Base-by-base conservation (phyloP, 169 alveolate species). In the Neospora caninum region DNA sequence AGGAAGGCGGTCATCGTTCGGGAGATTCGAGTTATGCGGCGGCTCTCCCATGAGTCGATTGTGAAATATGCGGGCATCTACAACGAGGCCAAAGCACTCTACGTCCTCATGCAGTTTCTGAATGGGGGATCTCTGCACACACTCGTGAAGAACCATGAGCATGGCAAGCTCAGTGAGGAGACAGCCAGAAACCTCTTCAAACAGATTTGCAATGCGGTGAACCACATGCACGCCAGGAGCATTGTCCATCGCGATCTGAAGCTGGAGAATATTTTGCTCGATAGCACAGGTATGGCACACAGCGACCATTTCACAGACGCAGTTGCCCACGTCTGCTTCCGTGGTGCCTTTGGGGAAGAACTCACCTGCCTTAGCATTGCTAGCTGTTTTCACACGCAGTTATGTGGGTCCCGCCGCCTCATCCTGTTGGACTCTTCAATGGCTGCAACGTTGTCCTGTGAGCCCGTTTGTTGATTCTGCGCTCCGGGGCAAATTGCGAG, bases 191-290 rank as follows among this genome's bases (percentile, higher is more conserved):
- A 91, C 25, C 88, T 97, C 16, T 93, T 93, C 80, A 95, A 70
- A 64, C 94, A 97, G 69, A 95, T 97, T 38, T 93, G 97, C 16
- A 92, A 89, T 18, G 97, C 97, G 13, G 92, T 98, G 0, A 93
- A 91, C 27, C 97, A 97, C 94, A 95, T 97, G 91, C 99, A 98
- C 95, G 78, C 96, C 36, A 95, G 95, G 87, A 80, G 95, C 45
- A 95, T 98, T 42, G 96, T 98, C 54, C 99, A 98, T 91, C 87
- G 99, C 92, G 99, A 98, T 96, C 93, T 98, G 16, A 98, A 98
- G 92, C 93, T 98, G 39, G 98, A 98, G 86, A 98, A 98, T 91
- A 70, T 97, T 18, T 93, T 97, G 70, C 78, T 97, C 39, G 98
- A 97, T 53, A 97, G 96, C 31, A 84, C 88, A 29, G 96, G 96